Conservation (phyloP, 2,329 filamentous ascomycete species). For the Didymella glomerata region DNA sequence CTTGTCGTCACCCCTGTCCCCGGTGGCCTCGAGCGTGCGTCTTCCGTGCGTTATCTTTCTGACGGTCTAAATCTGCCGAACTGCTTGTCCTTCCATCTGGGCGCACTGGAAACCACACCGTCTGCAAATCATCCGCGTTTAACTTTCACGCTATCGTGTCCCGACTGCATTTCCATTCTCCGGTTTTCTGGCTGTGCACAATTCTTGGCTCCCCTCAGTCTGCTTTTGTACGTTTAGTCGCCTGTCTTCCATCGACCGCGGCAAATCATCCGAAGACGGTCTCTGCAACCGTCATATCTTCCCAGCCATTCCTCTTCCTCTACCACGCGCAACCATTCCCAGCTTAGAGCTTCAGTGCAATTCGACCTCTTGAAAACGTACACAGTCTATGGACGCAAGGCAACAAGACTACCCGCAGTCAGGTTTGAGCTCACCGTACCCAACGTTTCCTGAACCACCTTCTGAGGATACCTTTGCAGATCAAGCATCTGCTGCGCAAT, state of each 20-base stretch:
- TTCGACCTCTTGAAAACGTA: conserved; percentile 39
- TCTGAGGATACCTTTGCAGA: conserved; percentile 89
- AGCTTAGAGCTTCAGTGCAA: conserved; percentile 52
- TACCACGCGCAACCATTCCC: conserved; percentile 48
- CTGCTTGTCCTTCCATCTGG: conserved; percentile 49
- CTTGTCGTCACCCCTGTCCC: conserved; percentile 38
- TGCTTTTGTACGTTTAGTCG: conserved; percentile 41
- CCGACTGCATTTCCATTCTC: conserved; percentile 47
- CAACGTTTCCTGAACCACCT: conserved; percentile 66
- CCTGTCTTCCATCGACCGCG: conserved; percentile 46
- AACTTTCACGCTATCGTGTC: conserved; percentile 56
- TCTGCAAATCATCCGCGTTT: conserved; percentile 61
- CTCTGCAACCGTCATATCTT: conserved; percentile 58
- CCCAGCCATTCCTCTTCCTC: conserved; percentile 55
- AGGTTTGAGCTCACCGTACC: conserved; percentile 65
- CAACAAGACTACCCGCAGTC: conserved; percentile 62
- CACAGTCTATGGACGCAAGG: conserved; percentile 64
- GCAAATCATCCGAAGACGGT: conserved; percentile 51
- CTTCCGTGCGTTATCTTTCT: conserved; percentile 51
- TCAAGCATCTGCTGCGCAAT: conserved; percentile 92
- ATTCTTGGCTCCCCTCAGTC: conserved; percentile 42
- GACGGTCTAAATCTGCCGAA: conserved; percentile 53
- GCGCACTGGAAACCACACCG: conserved; percentile 50
- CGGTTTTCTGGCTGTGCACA: conserved; percentile 49
- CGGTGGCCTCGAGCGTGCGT: conserved; percentile 46